Percentiles rank a stretch among this genome's conserved stretches.
phyloP scores from a whole-genome alignment of 2,329 filamentous ascomycete species.

The Pseudopyricularia cyperi region DNA sequence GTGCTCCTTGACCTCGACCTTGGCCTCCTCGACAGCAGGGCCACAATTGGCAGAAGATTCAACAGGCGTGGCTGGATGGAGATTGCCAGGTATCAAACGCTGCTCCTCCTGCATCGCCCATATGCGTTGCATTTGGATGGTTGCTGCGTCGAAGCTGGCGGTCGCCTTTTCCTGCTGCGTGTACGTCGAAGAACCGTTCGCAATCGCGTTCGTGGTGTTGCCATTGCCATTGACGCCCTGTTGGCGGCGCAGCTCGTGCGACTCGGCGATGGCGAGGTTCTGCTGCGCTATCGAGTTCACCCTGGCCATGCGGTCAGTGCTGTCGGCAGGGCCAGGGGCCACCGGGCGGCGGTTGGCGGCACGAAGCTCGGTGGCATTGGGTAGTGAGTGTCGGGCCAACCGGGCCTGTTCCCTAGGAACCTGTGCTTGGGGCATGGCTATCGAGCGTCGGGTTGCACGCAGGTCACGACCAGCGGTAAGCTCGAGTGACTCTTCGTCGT shows the following conservation, averaged over 20 bases:
- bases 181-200: conserved; percentile 8
- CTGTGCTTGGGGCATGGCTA: conserved; percentile 13
- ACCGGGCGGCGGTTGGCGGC: conserved; percentile 11
- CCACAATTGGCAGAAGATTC: neutral
- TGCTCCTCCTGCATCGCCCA: conserved; percentile 41
- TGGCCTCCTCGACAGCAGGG: conserved; percentile 31
- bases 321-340: conserved; percentile 1
- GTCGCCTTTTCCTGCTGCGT: conserved; percentile 10
- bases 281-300: conserved; percentile 35
- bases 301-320: conserved; percentile 25
- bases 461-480: conserved; percentile 22
- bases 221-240: conserved; percentile 10
- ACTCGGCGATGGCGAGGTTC: conserved; percentile 38
- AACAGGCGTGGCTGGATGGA: too few species aligned
- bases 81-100: conserved; percentile 25
- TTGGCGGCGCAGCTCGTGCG: conserved; percentile 33
- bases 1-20: conserved; percentile 45
- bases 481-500: neutral
- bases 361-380: conserved; percentile 20
- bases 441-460: conserved; percentile 26
- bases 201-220: conserved; percentile 17
- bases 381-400: conserved; percentile 18
- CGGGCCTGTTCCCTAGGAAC: conserved; percentile 12
- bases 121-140: conserved; percentile 39
- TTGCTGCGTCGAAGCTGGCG: conserved; percentile 30